Evolutionary conservation across 306 rosid species (phyloP), one percentile per base, ranked within the genome.

Genomic region (Cucumis cinereus): DNA sequence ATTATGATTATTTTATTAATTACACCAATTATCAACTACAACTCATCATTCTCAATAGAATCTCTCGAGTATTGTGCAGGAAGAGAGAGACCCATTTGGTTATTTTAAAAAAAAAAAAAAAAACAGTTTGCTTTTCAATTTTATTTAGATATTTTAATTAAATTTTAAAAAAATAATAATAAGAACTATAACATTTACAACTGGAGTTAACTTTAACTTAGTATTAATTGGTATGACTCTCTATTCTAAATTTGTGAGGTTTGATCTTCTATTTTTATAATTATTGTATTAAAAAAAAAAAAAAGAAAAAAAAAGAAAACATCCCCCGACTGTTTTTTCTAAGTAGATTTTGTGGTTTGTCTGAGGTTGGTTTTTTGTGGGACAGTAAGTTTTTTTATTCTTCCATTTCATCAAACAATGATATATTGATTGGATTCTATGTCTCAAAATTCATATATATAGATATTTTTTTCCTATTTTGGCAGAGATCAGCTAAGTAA

Each of bases 1-100:
- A 30, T 43, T 45, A 23, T 70, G 58, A 70, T 45, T 70, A 70
- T 70, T 70, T 47, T 70, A 70, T 45, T 52, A 26, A 70, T 45
- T 52, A 26, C 45, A 50, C 61, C 61, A 72, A 72, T 72, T 50
- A 50, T 50, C 45, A 72, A 72, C 6, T 17, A 72, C 45, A 24
- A 26, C 10, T 30, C 76, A 50, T 72, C 76, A 50, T 72, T 50
- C 60, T 49, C 61, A 30, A 50, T 72, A 72, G 76, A 72, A 72
- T 72, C 76, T 50, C 76, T 72, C 47, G 76, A 72, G 76, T 71
- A 10, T 71, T 15, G 74, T 36, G 26, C 10, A 35, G 13, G 49
- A 30, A 30, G 47, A 63, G 56, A 41, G 57, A 45, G 56, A 45
- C 38, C 74, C 56, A 41, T 41, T 69, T 67, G 73, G 33, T 20